Percentiles rank a stretch among this genome's conserved stretches.
Evolutionary conservation across 1,139 yeast genomes (phyloP).

Genomic region (Hanseniaspora uvarum): DNA sequence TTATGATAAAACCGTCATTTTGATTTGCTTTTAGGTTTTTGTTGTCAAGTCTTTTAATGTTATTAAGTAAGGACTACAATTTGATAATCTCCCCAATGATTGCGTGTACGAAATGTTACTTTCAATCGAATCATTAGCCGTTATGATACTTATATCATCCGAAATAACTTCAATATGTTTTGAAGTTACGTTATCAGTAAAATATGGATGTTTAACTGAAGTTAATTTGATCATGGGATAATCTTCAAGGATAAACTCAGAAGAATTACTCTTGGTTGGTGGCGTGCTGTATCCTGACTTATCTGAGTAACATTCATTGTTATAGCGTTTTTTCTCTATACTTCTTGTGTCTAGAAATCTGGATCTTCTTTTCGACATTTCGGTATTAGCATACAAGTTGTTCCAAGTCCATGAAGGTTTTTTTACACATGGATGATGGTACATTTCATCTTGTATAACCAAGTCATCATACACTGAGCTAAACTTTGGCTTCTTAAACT

Average conservation of each 20-base stretch:
- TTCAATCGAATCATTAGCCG: neutral
- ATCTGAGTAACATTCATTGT: neutral
- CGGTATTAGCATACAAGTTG: neutral
- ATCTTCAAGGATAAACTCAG: neutral
- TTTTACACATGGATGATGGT: slow-evolving; percentile 6
- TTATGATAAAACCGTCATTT: neutral
- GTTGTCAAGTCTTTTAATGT: neutral
- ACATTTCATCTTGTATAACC: slow-evolving; percentile 1
- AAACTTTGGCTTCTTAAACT: neutral
- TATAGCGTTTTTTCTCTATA: neutral
- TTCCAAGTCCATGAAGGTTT: slow-evolving; percentile 6
- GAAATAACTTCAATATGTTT: neutral
- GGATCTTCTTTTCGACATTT: neutral
- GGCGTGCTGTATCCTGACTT: neutral
- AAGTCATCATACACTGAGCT: neutral
- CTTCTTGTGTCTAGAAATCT: no score
- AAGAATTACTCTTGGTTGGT: neutral
- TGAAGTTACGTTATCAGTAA: neutral
- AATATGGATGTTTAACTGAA: neutral
- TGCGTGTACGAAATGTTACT: neutral
- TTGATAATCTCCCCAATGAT: neutral
- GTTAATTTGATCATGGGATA: neutral
- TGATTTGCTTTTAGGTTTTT: neutral
- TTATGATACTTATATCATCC: neutral
- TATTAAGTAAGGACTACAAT: neutral